phyloP scores from a whole-genome alignment of 1,284 basidiomycete genomes.

The Pseudozyma pruni region DNA sequence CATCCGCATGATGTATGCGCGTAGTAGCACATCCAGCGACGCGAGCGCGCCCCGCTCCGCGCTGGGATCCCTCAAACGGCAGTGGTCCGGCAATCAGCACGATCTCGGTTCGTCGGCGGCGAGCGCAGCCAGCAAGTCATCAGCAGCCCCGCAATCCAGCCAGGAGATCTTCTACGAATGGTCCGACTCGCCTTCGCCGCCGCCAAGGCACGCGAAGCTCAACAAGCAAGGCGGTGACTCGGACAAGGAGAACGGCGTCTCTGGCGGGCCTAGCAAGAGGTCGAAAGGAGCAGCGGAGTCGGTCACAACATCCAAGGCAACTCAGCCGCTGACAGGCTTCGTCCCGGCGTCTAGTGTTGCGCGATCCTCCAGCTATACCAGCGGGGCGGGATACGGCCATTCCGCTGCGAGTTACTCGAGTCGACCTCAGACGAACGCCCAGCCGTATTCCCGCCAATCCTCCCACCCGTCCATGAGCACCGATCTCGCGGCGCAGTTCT shows the following conservation, averaged over 20 bases:
- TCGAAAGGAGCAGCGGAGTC: slow-evolving; percentile 2
- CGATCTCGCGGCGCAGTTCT: slow-evolving; percentile 26
- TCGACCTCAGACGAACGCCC: background rate
- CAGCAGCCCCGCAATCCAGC: slow-evolving; percentile 11
- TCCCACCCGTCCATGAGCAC: slow-evolving; percentile 16
- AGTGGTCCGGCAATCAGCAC: slow-evolving; percentile 52
- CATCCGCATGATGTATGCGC: slow-evolving; percentile 14
- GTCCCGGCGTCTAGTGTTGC: slow-evolving; percentile 15
- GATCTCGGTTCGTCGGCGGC: slow-evolving; percentile 38
- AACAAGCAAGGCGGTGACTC: slow-evolving; percentile 10
- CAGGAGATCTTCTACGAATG: slow-evolving; percentile 44
- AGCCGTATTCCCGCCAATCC: background rate
- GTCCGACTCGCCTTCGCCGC: slow-evolving; percentile 46
- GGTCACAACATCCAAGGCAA: background rate
- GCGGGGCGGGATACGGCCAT: background rate
- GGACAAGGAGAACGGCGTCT: slow-evolving; percentile 33
- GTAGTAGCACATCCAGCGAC: slow-evolving; percentile 10
- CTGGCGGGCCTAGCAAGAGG: slow-evolving; percentile 20
- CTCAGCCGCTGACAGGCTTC: slow-evolving; percentile 11
- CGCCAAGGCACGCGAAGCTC: background rate
- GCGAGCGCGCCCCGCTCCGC: slow-evolving; percentile 33
- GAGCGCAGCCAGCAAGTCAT: slow-evolving; percentile 2
- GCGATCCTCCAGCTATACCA: slow-evolving; percentile 7
- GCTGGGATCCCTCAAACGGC: slow-evolving; percentile 40
- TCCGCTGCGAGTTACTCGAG: background rate